Conservation (phyloP, 2,329 filamentous ascomycete species). For the Fusarium foetens region DNA sequence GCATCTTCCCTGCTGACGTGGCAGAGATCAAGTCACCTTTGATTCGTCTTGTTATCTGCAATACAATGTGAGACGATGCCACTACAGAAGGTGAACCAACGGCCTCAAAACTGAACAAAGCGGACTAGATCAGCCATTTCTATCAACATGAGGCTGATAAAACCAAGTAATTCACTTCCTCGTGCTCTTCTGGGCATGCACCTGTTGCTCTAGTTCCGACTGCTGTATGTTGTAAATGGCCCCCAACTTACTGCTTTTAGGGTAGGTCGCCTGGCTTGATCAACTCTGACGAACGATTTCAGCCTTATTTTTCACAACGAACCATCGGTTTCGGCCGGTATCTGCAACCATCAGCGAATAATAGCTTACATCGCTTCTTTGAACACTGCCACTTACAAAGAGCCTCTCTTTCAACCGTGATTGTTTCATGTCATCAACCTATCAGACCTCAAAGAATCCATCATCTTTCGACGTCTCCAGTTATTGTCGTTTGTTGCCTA, state of each 20-base stretch:
- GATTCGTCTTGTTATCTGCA: constrained; percentile 19
- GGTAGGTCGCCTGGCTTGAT: not conserved
- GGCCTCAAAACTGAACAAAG: constrained; percentile 18
- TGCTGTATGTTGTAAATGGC: not conserved
- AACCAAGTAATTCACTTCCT: not conserved
- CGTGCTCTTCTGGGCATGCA: constrained; percentile 15
- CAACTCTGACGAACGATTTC: not conserved
- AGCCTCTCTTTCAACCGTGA: constrained; percentile 1
- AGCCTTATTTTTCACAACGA: constrained; percentile 5
- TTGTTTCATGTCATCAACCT: not conserved
- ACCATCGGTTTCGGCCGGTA: not conserved
- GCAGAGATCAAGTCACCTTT: constrained; percentile 7
- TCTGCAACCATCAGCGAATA: not conserved
- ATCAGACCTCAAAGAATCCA: not conserved
- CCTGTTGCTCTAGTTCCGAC: constrained; percentile 12
- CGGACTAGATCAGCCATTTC: not conserved
- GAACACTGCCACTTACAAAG: constrained; percentile 2
- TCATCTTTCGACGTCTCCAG: constrained; percentile 1
- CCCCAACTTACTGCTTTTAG: constrained; percentile 25
- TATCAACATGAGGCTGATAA: constrained; percentile 1
- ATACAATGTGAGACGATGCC: constrained; percentile 30
- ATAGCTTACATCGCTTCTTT: not conserved
- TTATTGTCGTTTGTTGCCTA: constrained; percentile 26
- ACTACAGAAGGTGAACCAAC: not conserved
- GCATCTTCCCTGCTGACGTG: constrained; percentile 38